These are phyloP conservation scores for Trichoderma endophyticum DNA, from an alignment of 2,329 filamentous ascomycete genomes.

Conservation along the genomic window DNA sequence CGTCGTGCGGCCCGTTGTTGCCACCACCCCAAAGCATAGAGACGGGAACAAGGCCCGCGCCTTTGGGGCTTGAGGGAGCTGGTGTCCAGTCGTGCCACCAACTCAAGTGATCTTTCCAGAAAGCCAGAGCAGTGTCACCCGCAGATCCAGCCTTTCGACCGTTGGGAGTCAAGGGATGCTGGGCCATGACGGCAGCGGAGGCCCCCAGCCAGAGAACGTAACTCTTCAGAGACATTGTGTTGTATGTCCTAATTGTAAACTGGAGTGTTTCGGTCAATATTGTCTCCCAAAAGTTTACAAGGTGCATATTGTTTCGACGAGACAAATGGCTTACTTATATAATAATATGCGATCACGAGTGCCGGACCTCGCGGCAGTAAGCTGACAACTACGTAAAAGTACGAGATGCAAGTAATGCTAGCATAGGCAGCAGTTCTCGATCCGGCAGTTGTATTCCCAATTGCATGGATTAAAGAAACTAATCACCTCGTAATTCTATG, in stretches of 20 bases:
- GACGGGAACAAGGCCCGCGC: constrained; percentile 16
- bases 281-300: background rate
- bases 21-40: constrained; percentile 23
- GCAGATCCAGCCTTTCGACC: constrained; percentile 21
- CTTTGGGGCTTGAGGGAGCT: constrained; percentile 5
- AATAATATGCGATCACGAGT: background rate
- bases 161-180: constrained; percentile 13
- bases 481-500: background rate
- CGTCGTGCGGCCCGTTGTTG: constrained; percentile 18
- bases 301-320: background rate
- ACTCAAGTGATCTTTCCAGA: constrained; percentile 21
- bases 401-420: background rate
- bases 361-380: background rate
- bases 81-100: constrained; percentile 23
- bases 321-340: background rate
- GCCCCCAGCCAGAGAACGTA: constrained; percentile 1
- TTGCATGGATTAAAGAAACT: background rate
- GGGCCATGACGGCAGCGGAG: constrained; percentile 1
- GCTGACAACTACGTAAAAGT: background rate
- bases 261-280: background rate
- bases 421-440: background rate
- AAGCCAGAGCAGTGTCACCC: constrained; percentile 16
- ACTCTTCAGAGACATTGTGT: constrained; percentile 16
- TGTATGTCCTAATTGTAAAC: background rate
- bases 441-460: background rate